These are phyloP conservation scores for Cladosporium velox DNA, from an alignment of 2,329 filamentous ascomycete species.

Conservation along the genomic window DNA sequence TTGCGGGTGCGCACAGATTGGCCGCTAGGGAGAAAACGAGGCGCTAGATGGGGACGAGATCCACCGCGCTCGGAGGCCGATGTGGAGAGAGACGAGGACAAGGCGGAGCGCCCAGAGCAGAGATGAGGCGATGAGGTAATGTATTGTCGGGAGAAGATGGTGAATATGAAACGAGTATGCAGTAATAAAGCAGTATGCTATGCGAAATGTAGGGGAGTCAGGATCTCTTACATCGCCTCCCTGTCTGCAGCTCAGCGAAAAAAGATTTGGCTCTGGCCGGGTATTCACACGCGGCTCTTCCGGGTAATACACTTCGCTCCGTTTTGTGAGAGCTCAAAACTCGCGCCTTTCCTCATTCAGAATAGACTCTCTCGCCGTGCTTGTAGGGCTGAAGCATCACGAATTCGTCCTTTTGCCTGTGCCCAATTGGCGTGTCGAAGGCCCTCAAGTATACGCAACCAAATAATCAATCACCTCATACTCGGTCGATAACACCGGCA, in stretches of 20 bases:
- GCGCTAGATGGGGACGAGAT: constrained; percentile 2
- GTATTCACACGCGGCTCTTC: constrained; percentile 1
- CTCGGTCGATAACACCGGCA: not conserved
- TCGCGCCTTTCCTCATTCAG: not conserved
- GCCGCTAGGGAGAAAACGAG: constrained; percentile 17
- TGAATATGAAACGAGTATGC: not conserved
- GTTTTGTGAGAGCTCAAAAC: not conserved
- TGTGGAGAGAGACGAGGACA: constrained; percentile 18
- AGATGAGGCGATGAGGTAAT: not conserved
- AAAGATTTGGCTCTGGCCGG: constrained; percentile 3
- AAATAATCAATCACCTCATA: not conserved
- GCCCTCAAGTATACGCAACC: not conserved
- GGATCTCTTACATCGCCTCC: not conserved
- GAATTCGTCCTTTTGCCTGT: constrained; percentile 9
- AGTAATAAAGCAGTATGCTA: not conserved
- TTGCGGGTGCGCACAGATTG: constrained; percentile 18
- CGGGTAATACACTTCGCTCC: not conserved
- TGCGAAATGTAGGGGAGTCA: not conserved
- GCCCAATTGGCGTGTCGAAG: not conserved
- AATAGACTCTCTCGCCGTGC: not conserved
- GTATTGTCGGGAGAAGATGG: not conserved
- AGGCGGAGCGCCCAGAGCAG: constrained; percentile 1
- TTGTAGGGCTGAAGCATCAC: constrained; percentile 7
- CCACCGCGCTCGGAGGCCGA: constrained; percentile 16
- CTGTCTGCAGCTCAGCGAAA: constrained; percentile 8